Base-by-base conservation (phyloP, 352 stramenopile species). In the Phytophthora macrochlamydospora region DNA sequence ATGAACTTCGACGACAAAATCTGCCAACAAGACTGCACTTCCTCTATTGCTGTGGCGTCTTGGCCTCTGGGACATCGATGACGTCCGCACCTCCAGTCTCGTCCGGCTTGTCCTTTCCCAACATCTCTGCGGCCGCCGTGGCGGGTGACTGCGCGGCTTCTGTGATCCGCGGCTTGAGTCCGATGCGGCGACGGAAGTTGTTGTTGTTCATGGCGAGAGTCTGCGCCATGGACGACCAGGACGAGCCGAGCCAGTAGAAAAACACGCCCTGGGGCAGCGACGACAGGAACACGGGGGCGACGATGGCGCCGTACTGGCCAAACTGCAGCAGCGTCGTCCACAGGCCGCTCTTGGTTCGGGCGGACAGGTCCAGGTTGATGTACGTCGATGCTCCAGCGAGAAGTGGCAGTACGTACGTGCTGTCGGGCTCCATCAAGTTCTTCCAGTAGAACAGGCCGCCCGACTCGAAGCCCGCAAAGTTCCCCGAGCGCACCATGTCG, bases 201-300 rank as follows among this genome's bases (percentile, higher is more conserved):
- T 89, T 87, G 74, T 90, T 86, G 56, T 78, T 76, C 78, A 93
- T 89, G 11, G 78, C 66, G 2, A 82, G 48, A 2, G 67, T 87
- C 65, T 93, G 85, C 12, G 61, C 81, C 61, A 91, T 79, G 14
- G 78, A 86, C 46, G 81, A 71, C 80, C 85, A 92, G 8, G 83
- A 91, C 0, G 83, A 80, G 7, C 78, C 83, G 44, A 93, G 69
- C 85, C 85, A 93, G 70, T 92, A 92, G 55, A 93, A 93, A 53
- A 93, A 93, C 7, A 93, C 75, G n/a, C 85, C 85, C 49, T 93
- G 83, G 2, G 79, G 79, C 14, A 91, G 61, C 55, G 60, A 76
- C 8, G 62, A 74, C 52, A 89, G 57, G 45, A 87, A 68, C 1
- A 78, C 78, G 9, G 90, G 66, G 54, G 82, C 81, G 13, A 91